Percentiles rank a stretch among this genome's conserved stretches.
Evolutionary conservation across 768 basidiomycete genomes (phyloP).

Genomic region (Rhizopogon vulgaris): DNA sequence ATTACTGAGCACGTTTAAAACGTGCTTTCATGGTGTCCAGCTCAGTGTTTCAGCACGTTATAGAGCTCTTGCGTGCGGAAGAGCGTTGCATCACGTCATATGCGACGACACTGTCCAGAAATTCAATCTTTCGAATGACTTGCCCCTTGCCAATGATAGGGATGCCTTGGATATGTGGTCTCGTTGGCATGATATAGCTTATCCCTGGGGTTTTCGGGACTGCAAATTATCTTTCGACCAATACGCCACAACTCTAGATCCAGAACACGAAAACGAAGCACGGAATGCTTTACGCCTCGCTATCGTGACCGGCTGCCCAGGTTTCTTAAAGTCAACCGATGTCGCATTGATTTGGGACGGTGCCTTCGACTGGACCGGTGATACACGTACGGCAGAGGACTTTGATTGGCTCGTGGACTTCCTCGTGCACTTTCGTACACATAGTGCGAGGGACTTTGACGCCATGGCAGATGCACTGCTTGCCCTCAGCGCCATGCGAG

Average conservation of each 20-base stretch:
- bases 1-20: background rate
- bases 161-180: background rate
- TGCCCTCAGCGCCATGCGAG: constrained; percentile 1
- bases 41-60: background rate
- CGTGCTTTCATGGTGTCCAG: background rate
- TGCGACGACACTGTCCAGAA: background rate
- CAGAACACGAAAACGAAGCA: background rate
- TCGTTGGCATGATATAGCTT: background rate
- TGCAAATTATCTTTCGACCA: background rate
- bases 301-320: background rate
- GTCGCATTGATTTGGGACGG: background rate
- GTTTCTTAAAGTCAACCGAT: background rate
- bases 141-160: background rate
- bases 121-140: too few relatives aligned
- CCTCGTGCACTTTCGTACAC: background rate
- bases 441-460: background rate
- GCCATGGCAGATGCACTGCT: constrained; percentile 5
- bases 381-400: background rate
- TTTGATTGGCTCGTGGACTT: constrained; percentile 5
- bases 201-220: background rate
- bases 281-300: constrained; percentile 3
- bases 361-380: background rate
- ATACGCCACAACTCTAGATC: background rate
- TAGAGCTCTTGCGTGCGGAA: background rate
- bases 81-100: background rate